These are phyloP conservation scores for Aspergillus persii DNA, from an alignment of 2,329 filamentous ascomycete species.

Conservation along the genomic window DNA sequence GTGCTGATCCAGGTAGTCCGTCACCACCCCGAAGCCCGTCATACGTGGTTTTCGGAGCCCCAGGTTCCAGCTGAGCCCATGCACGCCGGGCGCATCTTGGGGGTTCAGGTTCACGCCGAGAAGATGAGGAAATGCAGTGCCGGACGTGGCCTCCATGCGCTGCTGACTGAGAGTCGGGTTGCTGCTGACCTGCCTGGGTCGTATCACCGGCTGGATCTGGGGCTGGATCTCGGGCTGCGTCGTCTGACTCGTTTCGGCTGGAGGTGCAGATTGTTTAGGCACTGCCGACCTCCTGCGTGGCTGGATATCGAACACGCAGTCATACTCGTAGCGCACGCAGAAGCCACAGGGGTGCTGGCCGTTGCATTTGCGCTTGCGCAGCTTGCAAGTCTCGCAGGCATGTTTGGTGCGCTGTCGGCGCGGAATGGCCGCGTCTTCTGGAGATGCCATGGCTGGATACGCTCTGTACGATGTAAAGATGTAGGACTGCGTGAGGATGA, in stretches of 20 bases:
- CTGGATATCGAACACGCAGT: constrained; percentile 11
- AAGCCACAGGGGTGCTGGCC: constrained; percentile 51
- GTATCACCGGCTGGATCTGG: no score
- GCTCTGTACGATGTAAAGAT: no score
- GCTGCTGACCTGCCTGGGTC: neutral
- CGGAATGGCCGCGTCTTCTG: neutral
- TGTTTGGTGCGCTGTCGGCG: neutral
- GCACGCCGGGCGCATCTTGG: constrained; percentile 50
- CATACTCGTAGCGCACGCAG: constrained; percentile 31
- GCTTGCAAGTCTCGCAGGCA: constrained; percentile 50
- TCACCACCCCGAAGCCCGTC: neutral
- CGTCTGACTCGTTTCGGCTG: no score
- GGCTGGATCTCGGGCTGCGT: constrained; percentile 13
- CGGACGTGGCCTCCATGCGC: constrained; percentile 55
- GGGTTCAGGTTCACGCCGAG: constrained; percentile 54
- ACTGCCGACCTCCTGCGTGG: constrained; percentile 9
- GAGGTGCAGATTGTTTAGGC: no score
- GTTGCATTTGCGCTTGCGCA: constrained; percentile 56
- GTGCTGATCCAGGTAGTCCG: constrained; percentile 24
- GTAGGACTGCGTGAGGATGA: no score
- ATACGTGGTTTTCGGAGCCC: constrained; percentile 15
- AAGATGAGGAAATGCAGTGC: constrained; percentile 53
- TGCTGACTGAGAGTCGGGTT: constrained; percentile 3
- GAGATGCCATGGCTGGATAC: neutral
- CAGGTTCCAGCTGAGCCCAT: constrained; percentile 57